Evolutionary conservation across 2,329 filamentous ascomycete species (phyloP).

Genomic region (Ophiostoma quercus): DNA sequence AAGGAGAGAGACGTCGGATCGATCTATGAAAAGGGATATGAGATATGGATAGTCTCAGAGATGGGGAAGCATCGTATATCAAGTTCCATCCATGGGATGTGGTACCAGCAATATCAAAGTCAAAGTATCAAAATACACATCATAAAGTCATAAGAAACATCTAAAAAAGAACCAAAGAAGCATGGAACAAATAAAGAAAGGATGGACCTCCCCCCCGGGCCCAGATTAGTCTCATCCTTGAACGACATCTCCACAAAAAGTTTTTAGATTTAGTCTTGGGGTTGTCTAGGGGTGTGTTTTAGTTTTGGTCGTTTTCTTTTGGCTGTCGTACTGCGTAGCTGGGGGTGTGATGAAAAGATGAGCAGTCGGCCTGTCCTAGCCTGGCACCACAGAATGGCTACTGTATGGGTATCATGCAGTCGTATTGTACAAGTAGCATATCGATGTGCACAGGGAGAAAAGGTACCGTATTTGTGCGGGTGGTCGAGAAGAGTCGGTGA

Average conservation of each 20-base stretch:
- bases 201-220: slow-evolving; percentile 16
- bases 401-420: neutral
- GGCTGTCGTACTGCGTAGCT: neutral
- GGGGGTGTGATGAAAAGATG: slow-evolving; percentile 10
- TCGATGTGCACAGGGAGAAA: slow-evolving; percentile 14
- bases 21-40: slow-evolving; percentile 8
- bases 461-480: slow-evolving; percentile 3
- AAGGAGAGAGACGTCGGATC: slow-evolving; percentile 10
- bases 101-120: neutral
- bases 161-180: neutral
- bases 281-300: slow-evolving; percentile 4
- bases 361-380: neutral
- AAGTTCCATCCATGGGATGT: neutral
- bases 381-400: neutral
- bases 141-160: neutral
- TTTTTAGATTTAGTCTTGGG: neutral
- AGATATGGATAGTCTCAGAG: slow-evolving; percentile 10
- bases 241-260: slow-evolving; percentile 8
- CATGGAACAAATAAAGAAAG: slow-evolving; percentile 15
- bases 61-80: slow-evolving; percentile 11
- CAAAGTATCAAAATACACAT: neutral
- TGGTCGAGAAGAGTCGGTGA: slow-evolving; percentile 9
- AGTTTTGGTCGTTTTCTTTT: neutral
- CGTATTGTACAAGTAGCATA: neutral
- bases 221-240: slow-evolving; percentile 16